Percentiles rank a stretch among this genome's conserved stretches.
phyloP scores from a whole-genome alignment of 2,329 filamentous ascomycete genomes.

The Epichloe coenophiala region DNA sequence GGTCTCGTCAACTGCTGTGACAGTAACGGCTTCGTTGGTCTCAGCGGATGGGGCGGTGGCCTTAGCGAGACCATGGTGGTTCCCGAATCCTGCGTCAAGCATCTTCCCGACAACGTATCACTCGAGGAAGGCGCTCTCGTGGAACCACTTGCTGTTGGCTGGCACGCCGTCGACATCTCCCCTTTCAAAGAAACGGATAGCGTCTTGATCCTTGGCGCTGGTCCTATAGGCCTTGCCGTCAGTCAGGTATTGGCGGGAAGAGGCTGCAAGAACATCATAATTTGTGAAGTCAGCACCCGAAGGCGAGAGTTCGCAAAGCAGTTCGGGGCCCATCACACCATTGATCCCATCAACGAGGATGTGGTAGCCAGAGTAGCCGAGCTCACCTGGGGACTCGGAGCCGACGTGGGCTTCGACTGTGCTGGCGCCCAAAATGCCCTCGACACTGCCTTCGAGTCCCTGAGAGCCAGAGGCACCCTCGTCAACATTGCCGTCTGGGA shows the following conservation, averaged over 20 bases:
- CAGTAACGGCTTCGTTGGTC: conserved; percentile 21
- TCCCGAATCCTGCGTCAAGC: conserved; percentile 32
- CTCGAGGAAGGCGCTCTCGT: conserved; percentile 39
- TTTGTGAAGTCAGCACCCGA: conserved; percentile 30
- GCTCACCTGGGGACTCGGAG: conserved; percentile 35
- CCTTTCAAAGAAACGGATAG: conserved; percentile 25
- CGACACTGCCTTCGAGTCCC: conserved; percentile 30
- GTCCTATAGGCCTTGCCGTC: conserved; percentile 34
- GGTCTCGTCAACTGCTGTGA: conserved; percentile 45
- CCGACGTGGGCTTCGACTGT: conserved; percentile 48
- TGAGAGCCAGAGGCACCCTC: conserved; percentile 40
- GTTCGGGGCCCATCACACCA: conserved; percentile 31
- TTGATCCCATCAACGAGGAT: conserved; percentile 29
- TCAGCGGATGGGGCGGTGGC: conserved; percentile 36
- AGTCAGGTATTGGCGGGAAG: conserved; percentile 30
- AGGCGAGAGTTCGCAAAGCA: conserved; percentile 27
- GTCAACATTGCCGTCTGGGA: conserved; percentile 56
- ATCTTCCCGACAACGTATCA: conserved; percentile 34
- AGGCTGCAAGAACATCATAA: conserved; percentile 33
- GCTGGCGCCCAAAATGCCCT: conserved; percentile 43
- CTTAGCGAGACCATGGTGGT: conserved; percentile 41
- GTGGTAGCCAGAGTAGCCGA: conserved; percentile 30
- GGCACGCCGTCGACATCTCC: conserved; percentile 30
- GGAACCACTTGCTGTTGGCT: conserved; percentile 36
- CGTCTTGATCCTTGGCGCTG: conserved; percentile 34